These are phyloP conservation scores for Xylaria sp. DNA, from an alignment of 495 filamentous ascomycete species.

Conservation along the genomic window DNA sequence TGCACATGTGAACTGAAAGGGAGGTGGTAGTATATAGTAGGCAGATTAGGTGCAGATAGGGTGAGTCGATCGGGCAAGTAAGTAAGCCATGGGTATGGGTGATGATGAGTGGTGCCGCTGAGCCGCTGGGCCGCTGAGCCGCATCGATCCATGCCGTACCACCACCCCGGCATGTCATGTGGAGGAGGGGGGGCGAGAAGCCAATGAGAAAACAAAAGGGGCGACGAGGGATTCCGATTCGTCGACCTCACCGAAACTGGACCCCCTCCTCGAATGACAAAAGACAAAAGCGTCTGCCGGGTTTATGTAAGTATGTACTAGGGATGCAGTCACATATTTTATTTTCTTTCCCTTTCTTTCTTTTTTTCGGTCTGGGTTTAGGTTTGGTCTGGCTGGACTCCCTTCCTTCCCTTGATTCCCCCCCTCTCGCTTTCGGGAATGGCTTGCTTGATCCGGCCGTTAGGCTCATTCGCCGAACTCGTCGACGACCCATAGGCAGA, in stretches of 20 bases:
- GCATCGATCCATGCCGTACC: conserved; percentile 17
- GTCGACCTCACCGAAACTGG: conserved; percentile 18
- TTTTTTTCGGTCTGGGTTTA: not conserved
- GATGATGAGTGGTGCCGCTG: not conserved
- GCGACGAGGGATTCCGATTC: not conserved
- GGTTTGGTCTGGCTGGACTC: not conserved
- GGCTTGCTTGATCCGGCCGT: not conserved
- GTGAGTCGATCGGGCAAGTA: too few species aligned
- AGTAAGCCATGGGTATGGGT: not conserved
- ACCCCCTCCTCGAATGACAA: not conserved
- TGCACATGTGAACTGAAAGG: not conserved
- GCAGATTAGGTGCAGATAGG: not conserved
- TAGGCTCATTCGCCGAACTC: conserved; percentile 70
- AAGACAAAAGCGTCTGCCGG: not conserved
- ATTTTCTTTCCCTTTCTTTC: conserved; percentile 4
- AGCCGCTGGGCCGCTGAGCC: conserved; percentile 21
- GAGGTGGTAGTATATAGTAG: not conserved
- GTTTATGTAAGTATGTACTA: too few species aligned
- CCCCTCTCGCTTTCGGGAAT: conserved; percentile 10
- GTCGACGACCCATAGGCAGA: conserved; percentile 87
- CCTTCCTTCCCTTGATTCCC: conserved; percentile 13
- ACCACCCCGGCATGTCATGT: not conserved
- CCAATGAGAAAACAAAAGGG: not conserved
- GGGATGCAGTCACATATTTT: too few species aligned
- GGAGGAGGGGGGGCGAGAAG: not conserved